phyloP scores from a whole-genome alignment of 2,329 filamentous ascomycete species.

The Exserohilum rostratum region DNA sequence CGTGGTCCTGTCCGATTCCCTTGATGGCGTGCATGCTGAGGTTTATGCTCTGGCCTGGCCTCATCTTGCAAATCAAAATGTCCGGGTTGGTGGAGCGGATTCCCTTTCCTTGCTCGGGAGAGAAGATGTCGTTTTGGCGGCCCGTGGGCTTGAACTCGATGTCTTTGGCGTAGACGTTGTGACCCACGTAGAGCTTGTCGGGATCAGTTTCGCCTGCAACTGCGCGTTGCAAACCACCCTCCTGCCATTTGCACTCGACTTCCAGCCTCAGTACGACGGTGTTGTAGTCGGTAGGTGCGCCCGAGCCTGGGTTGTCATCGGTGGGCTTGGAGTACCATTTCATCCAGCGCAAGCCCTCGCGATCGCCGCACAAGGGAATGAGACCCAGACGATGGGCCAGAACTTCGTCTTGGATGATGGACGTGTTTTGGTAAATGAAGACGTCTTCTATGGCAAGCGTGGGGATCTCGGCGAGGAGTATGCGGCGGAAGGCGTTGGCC shows the following conservation, averaged over 20 bases:
- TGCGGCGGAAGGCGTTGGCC: slow-evolving; percentile 96
- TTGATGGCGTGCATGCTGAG: slow-evolving; percentile 93
- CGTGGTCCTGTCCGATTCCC: slow-evolving; percentile 90
- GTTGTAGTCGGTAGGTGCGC: slow-evolving; percentile 74
- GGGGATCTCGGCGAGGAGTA: slow-evolving; percentile 91
- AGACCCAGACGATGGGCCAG: slow-evolving; percentile 88
- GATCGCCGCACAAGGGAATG: slow-evolving; percentile 82
- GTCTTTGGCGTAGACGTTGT: slow-evolving; percentile 63
- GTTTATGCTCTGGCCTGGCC: slow-evolving; percentile 85
- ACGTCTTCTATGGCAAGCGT: slow-evolving; percentile 93
- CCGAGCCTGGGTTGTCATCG: slow-evolving; percentile 51
- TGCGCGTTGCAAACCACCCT: slow-evolving; percentile 62
- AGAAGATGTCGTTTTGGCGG: slow-evolving; percentile 50
- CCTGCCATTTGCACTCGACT: slow-evolving; percentile 80
- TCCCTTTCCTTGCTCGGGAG: slow-evolving; percentile 58
- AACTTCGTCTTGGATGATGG: slow-evolving; percentile 97
- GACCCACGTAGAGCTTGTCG: slow-evolving; percentile 81
- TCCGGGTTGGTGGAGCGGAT: slow-evolving; percentile 86
- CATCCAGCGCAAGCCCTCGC: slow-evolving; percentile 79
- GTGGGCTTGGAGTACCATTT: slow-evolving; percentile 79
- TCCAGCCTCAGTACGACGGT: slow-evolving; percentile 80
- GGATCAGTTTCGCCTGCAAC: slow-evolving; percentile 78
- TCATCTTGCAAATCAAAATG: slow-evolving; percentile 91
- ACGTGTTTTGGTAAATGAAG: slow-evolving; percentile 95
- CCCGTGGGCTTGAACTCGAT: slow-evolving; percentile 79